Base-by-base conservation (phyloP, 1,139 yeast genomes). In the Nakaseomyces uthaithaninus region DNA sequence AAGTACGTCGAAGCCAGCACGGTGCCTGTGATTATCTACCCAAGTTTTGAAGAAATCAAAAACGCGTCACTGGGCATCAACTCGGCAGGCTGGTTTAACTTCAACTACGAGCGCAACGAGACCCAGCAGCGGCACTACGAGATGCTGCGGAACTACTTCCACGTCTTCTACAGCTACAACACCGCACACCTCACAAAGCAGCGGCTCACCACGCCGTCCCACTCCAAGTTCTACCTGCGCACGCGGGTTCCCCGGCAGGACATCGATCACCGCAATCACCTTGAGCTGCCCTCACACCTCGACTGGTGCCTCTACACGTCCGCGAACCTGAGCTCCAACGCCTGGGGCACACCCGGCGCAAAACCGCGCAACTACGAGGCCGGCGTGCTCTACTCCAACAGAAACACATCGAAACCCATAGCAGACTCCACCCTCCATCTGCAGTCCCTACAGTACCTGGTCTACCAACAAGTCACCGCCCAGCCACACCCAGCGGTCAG, bases 271-370 rank as follows among this genome's bases (percentile, higher is more conserved):
- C 40, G 39, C 8, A 25, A 17, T 14, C 75, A 74, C 49, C 52
- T 68, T 1, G 4, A 2, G 5, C 14, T 28, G 12, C 25, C 37
- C 4, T 19, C 61, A 19, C 59, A 74, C 1, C 50, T 78, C 2
- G 69, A 72, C 41, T 80, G 87, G 86, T 71, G 75, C 12, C 51
- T 77, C n/a, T 65, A 77, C 57, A 78, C 84, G 1, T 77, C 84
- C 43, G 79, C 80, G 33, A 80, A 80, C 53, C 53, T 79, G 26
- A 76, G 84, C 20, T 70, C 71, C 41, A 79, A 75, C 45, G 87
- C 87, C 0, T 80, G 87, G 87, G 89, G 89, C 0, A 63, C 62
- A 17, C 14, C 33, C 3, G 41, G 42, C 1, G 34, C 45, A 2
- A 39, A 42, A 35, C 47, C 53, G 45, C 47, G 54, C 24, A 63